Conservation (phyloP, 371 early-diverging fungal species). For the Circinella minor region DNA sequence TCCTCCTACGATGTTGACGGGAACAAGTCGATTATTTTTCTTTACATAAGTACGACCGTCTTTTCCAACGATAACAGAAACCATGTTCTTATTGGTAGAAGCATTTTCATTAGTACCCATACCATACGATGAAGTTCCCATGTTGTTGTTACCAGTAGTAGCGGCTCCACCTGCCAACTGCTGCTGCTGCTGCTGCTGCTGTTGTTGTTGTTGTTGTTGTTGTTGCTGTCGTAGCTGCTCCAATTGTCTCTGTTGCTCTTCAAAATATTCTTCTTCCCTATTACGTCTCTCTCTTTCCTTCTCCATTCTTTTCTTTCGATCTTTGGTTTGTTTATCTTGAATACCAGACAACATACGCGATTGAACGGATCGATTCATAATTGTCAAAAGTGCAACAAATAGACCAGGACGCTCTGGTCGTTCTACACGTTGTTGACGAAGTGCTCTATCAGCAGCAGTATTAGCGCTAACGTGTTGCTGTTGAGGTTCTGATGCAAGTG, state of each 20-base stretch:
- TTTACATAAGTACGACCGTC: constrained; percentile 9
- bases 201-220: not conserved
- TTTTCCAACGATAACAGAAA: constrained; percentile 13
- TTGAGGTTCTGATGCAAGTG: constrained; percentile 5
- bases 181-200: not conserved
- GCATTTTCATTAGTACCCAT: not conserved
- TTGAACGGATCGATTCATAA: constrained; percentile 35
- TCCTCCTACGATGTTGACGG: not conserved
- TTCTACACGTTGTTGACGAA: not conserved
- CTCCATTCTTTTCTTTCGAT: not conserved
- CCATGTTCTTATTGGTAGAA: not conserved
- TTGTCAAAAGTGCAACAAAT: constrained; percentile 23
- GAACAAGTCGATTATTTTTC: not conserved
- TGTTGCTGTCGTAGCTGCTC: not conserved
- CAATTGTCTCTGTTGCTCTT: not conserved
- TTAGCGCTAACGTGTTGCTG: constrained; percentile 1
- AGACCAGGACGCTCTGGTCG: constrained; percentile 24
- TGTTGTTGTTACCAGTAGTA: not conserved
- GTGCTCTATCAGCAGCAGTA: not conserved
- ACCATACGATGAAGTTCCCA: too few species aligned
- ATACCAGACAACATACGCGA: constrained; percentile 16
- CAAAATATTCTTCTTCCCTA: not conserved
- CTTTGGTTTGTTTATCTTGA: constrained; percentile 9
- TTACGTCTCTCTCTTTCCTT: not conserved
- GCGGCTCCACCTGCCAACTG: too few species aligned